phyloP scores from a whole-genome alignment of 179 eudicot species.

The Silene coronaria region DNA sequence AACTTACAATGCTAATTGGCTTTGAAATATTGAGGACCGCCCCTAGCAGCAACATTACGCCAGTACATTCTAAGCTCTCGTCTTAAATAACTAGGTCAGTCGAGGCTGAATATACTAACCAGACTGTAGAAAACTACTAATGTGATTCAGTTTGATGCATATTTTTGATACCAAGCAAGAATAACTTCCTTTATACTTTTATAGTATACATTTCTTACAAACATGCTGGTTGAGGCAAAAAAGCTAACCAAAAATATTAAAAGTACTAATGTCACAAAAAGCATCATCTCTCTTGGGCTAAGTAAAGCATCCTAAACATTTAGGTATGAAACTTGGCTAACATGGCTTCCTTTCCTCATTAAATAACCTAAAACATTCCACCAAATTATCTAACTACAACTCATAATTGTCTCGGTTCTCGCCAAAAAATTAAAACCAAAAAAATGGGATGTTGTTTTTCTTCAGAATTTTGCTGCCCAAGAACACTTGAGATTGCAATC shows the following conservation, averaged over 20 bases:
- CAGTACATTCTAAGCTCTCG: background rate
- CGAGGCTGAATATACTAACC: background rate
- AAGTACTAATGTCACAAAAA: background rate
- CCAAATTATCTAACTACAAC: background rate
- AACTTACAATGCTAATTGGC: background rate
- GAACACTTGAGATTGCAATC: constrained; percentile 29
- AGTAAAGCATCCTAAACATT: constrained; percentile 28
- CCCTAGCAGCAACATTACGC: background rate
- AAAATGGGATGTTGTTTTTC: constrained; percentile 31
- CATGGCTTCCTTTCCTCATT: background rate
- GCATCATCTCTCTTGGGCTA: constrained; percentile 7
- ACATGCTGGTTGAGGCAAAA: constrained; percentile 7
- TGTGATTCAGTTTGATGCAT: background rate
- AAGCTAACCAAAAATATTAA: background rate
- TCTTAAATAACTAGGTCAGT: background rate
- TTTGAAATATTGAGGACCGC: background rate
- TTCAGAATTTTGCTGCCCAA: constrained; percentile 20
- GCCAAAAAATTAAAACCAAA: background rate
- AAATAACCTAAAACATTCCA: background rate
- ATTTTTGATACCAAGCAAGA: background rate
- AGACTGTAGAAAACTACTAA: background rate
- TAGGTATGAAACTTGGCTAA: constrained; percentile 9
- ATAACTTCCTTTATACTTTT: background rate
- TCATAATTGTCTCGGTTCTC: background rate
- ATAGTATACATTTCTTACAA: background rate